Conservation (phyloP, 2,329 filamentous ascomycete genomes). For the Penicillium sp. region DNA sequence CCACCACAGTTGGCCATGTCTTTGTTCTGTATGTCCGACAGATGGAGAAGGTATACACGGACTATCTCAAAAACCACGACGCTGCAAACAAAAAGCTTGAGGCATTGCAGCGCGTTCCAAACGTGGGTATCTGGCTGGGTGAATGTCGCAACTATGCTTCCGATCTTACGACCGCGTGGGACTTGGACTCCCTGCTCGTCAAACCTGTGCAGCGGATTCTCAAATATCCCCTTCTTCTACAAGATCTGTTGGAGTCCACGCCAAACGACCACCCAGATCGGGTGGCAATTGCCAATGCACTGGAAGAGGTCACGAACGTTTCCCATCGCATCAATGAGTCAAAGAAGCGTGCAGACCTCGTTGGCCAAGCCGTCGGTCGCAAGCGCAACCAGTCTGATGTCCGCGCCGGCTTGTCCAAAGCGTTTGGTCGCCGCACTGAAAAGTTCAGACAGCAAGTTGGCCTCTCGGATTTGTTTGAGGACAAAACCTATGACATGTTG, state of each 20-base stretch:
- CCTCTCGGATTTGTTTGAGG: slow-evolving; percentile 69
- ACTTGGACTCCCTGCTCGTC: slow-evolving; percentile 91
- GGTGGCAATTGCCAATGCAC: slow-evolving; percentile 67
- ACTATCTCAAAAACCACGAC: slow-evolving; percentile 67
- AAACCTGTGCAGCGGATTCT: slow-evolving; percentile 94
- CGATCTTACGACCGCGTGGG: slow-evolving; percentile 92
- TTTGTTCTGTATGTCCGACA: slow-evolving; percentile 58
- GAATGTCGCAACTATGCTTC: slow-evolving; percentile 92
- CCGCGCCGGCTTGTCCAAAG: slow-evolving; percentile 79
- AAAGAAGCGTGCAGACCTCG: slow-evolving; percentile 90
- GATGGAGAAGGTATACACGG: slow-evolving; percentile 67
- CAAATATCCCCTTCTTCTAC: slow-evolving; percentile 87
- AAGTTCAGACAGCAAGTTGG: slow-evolving; percentile 75
- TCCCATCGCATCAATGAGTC: slow-evolving; percentile 81
- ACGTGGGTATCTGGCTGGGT: slow-evolving; percentile 77
- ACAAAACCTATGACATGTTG: slow-evolving; percentile 76
- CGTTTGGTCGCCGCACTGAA: slow-evolving; percentile 85
- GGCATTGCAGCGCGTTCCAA: slow-evolving; percentile 53
- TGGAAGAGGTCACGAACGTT: slow-evolving; percentile 67
- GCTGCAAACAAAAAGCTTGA: slow-evolving; percentile 64
- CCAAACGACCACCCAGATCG: slow-evolving; percentile 82
- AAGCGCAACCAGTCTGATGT: slow-evolving; percentile 90
- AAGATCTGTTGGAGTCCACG: slow-evolving; percentile 77
- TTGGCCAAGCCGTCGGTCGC: slow-evolving; percentile 82
- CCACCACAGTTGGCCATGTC: slow-evolving; percentile 60